Evolutionary conservation across 2,329 filamentous ascomycete genomes (phyloP).

Genomic region (Alternaria sp.): DNA sequence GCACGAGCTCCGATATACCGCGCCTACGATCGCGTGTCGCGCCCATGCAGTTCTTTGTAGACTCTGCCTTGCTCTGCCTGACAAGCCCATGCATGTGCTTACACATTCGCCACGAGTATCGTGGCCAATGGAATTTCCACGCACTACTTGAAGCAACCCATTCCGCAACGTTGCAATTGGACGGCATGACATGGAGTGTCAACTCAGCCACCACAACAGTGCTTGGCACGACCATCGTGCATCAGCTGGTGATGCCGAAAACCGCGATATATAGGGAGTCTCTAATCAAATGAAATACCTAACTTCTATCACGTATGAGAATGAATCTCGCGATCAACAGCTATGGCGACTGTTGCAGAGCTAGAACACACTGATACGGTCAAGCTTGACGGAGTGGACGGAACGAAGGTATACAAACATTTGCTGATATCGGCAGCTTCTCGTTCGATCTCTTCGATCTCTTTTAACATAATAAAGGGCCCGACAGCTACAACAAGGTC

Average conservation of each 20-base stretch:
- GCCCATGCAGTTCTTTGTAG: neutral
- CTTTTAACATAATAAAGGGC: neutral
- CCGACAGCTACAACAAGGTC: neutral
- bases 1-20: neutral
- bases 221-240: slow-evolving; percentile 22
- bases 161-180: neutral
- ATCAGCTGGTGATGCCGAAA: neutral
- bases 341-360: neutral
- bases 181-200: neutral
- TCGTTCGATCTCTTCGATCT: neutral
- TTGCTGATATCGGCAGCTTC: neutral
- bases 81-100: neutral
- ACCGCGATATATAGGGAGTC: neutral
- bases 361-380: neutral
- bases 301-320: neutral
- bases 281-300: neutral
- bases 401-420: neutral
- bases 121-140: neutral
- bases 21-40: neutral
- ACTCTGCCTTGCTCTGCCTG: neutral
- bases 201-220: slow-evolving; percentile 25
- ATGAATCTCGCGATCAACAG: neutral
- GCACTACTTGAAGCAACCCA: neutral
- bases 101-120: neutral
- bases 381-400: neutral